phyloP scores from a whole-genome alignment of 2,329 filamentous ascomycete genomes.

The Fusarium brachygibbosum region DNA sequence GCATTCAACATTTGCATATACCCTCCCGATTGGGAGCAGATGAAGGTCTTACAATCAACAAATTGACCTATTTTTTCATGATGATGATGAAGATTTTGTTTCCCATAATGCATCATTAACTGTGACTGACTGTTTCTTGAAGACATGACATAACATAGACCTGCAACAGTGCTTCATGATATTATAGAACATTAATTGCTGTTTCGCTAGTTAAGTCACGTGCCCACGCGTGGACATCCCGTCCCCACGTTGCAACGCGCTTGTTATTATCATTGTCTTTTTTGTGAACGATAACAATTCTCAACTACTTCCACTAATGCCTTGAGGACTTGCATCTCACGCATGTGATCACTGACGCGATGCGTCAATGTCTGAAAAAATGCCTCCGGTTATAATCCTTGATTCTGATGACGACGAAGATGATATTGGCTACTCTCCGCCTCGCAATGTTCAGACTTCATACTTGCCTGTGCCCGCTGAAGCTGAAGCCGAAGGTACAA shows the following conservation, averaged over 20 bases:
- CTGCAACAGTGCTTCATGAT: no score
- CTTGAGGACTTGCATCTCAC: neutral
- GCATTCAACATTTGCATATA: conserved; percentile 60
- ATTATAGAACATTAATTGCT: no score
- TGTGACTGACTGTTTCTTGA: neutral
- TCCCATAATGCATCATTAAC: neutral
- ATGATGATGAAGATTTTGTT: conserved; percentile 40
- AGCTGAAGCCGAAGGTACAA: conserved; percentile 16
- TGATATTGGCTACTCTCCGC: conserved; percentile 45
- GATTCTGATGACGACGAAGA: conserved; percentile 59
- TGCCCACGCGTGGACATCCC: conserved; percentile 37
- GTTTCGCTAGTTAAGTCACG: conserved; percentile 25
- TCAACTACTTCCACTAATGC: conserved; percentile 6
- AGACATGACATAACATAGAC: neutral
- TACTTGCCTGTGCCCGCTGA: conserved; percentile 4
- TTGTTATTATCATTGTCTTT: conserved; percentile 6
- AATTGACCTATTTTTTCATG: conserved; percentile 48
- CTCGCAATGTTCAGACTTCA: conserved; percentile 21
- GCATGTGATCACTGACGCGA: conserved; percentile 8
- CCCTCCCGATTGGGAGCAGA: conserved; percentile 52
- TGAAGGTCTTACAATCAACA: conserved; percentile 50
- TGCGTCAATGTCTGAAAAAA: conserved; percentile 26
- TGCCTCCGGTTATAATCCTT: conserved; percentile 53
- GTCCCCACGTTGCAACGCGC: conserved; percentile 37
- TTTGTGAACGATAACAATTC: conserved; percentile 18